phyloP scores from a whole-genome alignment of 73 alveolate species.

The Tetrahymena malaccensis region DNA sequence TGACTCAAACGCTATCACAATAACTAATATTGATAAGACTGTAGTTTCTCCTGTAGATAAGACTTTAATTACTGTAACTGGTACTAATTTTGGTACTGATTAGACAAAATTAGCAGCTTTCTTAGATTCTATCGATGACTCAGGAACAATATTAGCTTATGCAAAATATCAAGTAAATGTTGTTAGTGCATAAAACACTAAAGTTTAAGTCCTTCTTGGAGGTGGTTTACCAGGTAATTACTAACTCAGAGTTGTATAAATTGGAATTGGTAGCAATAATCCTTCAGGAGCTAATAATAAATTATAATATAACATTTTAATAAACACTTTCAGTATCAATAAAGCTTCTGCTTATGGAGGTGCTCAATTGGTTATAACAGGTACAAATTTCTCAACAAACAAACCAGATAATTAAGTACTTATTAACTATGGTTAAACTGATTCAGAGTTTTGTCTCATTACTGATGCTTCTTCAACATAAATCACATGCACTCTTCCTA shows the following conservation, averaged over 20 bases:
- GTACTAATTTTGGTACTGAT: background rate
- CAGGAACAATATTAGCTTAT: background rate
- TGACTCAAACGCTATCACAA: background rate
- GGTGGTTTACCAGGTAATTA: background rate
- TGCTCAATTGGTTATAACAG: background rate
- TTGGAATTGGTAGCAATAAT: background rate
- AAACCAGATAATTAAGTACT: background rate
- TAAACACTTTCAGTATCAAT: background rate
- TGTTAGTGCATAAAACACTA: background rate
- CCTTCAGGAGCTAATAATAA: background rate
- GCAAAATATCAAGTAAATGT: background rate
- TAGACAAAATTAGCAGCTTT: background rate
- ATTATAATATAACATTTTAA: background rate
- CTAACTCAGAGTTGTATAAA: background rate
- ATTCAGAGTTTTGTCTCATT: background rate
- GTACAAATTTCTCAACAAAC: background rate
- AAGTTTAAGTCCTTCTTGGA: background rate
- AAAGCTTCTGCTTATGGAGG: background rate
- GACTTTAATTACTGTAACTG: background rate
- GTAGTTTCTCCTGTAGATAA: background rate
- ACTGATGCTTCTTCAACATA: background rate
- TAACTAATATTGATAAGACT: background rate
- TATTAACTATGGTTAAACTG: background rate
- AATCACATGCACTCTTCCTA: background rate
- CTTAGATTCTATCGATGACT: background rate